These are phyloP conservation scores for Shiraia sp. DNA, from an alignment of 2,329 filamentous ascomycete genomes.

Conservation along the genomic window DNA sequence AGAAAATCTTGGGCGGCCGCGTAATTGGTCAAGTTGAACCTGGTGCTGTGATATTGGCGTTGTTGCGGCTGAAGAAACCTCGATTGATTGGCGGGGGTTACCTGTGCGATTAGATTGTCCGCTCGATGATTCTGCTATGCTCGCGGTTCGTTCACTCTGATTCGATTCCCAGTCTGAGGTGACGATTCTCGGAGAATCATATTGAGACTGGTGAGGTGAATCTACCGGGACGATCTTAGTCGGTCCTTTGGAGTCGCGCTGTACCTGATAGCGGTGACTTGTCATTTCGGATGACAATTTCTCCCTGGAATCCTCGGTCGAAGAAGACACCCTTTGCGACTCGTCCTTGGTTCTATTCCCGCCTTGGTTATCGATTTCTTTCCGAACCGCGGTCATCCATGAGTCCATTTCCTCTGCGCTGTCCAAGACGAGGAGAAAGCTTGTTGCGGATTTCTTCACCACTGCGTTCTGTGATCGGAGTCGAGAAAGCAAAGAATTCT, in stretches of 20 bases:
- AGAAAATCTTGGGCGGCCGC: slow-evolving; percentile 43
- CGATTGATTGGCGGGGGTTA: slow-evolving; percentile 37
- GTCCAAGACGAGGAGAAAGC: slow-evolving; percentile 73
- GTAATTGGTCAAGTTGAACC: slow-evolving; percentile 41
- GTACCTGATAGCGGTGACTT: slow-evolving; percentile 44
- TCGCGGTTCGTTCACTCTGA: slow-evolving; percentile 29
- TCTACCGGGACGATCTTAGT: slow-evolving; percentile 40
- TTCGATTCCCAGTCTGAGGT: slow-evolving; percentile 38
- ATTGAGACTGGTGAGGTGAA: slow-evolving; percentile 36
- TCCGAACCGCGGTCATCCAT: slow-evolving; percentile 71
- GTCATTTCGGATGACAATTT: slow-evolving; percentile 32
- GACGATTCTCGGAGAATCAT: slow-evolving; percentile 33
- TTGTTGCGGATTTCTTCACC: slow-evolving; percentile 59
- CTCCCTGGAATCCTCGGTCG: slow-evolving; percentile 27
- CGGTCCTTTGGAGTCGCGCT: slow-evolving; percentile 38
- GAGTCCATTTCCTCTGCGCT: slow-evolving; percentile 73
- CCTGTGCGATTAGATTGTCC: slow-evolving; percentile 30
- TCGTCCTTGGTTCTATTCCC: slow-evolving; percentile 59
- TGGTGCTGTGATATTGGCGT: slow-evolving; percentile 42
- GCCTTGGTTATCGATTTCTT: slow-evolving; percentile 70
- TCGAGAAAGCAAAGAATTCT: slow-evolving; percentile 67
- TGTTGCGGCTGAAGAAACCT: slow-evolving; percentile 40
- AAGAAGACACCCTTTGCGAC: slow-evolving; percentile 30
- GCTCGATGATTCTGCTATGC: slow-evolving; percentile 35
- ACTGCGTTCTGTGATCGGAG: slow-evolving; percentile 63